Conservation (phyloP, 768 basidiomycete genomes). For the Phaeolepiota aurea region DNA sequence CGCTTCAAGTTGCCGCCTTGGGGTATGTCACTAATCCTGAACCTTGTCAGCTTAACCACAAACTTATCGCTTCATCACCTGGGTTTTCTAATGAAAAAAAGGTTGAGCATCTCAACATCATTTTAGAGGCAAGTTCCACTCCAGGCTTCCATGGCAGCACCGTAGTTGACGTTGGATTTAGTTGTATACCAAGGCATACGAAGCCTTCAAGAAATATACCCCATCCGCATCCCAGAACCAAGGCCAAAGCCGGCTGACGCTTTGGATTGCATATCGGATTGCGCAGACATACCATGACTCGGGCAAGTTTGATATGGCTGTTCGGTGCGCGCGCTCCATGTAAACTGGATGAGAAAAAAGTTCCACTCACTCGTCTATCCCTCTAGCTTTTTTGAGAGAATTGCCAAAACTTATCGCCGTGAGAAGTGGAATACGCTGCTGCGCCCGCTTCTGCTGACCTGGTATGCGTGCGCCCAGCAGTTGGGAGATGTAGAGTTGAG, state of each 20-base stretch:
- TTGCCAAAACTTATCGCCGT: constrained; percentile 79
- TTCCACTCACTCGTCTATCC: background rate
- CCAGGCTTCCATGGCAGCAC: background rate
- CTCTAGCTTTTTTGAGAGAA: constrained; percentile 84
- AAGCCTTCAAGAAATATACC: constrained; percentile 78
- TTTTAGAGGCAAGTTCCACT: constrained; percentile 61
- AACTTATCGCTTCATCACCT: constrained; percentile 37
- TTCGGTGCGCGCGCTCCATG: constrained; percentile 43
- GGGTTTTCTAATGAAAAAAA: constrained; percentile 88
- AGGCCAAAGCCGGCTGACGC: constrained; percentile 70
- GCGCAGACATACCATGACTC: constrained; percentile 79
- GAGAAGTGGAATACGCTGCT: constrained; percentile 79
- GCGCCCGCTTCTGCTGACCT: constrained; percentile 62
- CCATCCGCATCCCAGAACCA: constrained; percentile 28
- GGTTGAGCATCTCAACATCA: constrained; percentile 77
- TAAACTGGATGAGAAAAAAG: background rate
- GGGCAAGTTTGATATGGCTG: constrained; percentile 80
- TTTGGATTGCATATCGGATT: constrained; percentile 89
- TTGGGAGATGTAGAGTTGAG: constrained; percentile 72
- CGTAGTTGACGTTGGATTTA: constrained; percentile 18
- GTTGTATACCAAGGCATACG: constrained; percentile 94
- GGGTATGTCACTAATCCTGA: background rate
- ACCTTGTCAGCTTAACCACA: constrained; percentile 18
- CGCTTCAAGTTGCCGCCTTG: no score
- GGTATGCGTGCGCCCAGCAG: constrained; percentile 78